Base-by-base conservation (phyloP, 805 yeast species). In the Myxozyma vanderwaltii region DNA sequence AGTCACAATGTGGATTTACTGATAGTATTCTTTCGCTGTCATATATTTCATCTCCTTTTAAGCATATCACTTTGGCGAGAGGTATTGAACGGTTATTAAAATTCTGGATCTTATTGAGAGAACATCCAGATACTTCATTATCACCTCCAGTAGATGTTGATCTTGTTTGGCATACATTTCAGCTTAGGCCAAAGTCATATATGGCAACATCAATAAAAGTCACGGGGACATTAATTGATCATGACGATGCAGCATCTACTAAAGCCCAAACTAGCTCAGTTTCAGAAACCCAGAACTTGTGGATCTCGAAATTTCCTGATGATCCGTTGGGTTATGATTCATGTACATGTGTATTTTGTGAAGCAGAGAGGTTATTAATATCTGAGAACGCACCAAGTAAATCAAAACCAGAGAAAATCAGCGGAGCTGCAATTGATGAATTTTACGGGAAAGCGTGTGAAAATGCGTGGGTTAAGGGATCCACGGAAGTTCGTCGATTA, bases 81-180 rank as follows among this genome's bases (percentile, higher is more conserved):
- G 33, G 47, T 4, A 47, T 58, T 4, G 53, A 40, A 17, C 59
- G 59, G 26, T 56, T 65, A 12, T 33, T 39, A 13, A 31, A 54
- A 26, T 67, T 61, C 31, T 48, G 63, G 21, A 36, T 45, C 7
- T 12, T 65, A 1, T 35, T 65, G 19, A 44, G 51, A 6, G 49
- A 31, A 4, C 8, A 58, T 15, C 64, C 60, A 13, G 39, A 24
- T 8, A 27, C 19, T 1, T 5, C 55, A 13, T 39, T 56, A 7
- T 63, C 64, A 3, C 68, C 69, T 21, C 59, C 67, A 15, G 23
- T 65, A 8, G 68, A 65, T 36, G 57, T 59, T 15, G 69, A 66
- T 44, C 48, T 66, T 19, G 66, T 56, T 5, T 66, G 69, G 69
- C 68, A 66, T 39, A 63, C 67, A 1, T 59, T 65, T 44, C 67